Evolutionary conservation across 2,329 filamentous ascomycete genomes (phyloP).

Genomic region (Clarireedia hainanense): DNA sequence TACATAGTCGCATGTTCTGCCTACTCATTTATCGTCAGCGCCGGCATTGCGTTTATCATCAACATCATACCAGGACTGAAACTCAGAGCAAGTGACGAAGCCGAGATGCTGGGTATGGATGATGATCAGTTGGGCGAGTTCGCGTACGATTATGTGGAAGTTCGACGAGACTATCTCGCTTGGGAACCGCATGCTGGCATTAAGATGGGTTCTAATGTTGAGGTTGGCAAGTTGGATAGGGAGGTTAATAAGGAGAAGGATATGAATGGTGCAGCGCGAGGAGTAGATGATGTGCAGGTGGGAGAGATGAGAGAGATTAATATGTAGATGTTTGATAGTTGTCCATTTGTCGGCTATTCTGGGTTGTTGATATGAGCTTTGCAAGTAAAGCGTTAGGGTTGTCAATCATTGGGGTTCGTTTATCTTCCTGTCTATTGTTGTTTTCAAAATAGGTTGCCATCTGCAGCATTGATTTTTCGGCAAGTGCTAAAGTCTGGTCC

Average conservation of each 20-base stretch:
- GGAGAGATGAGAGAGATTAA: too few species aligned
- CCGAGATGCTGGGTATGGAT: slow-evolving; percentile 80
- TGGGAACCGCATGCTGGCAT: slow-evolving; percentile 56
- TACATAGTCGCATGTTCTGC: slow-evolving; percentile 59
- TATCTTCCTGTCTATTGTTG: too few species aligned
- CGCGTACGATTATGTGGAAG: slow-evolving; percentile 85
- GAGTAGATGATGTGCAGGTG: too few species aligned
- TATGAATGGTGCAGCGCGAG: too few species aligned
- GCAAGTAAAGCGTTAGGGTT: too few species aligned
- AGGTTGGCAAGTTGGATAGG: slow-evolving; percentile 44
- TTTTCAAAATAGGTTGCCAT: too few species aligned
- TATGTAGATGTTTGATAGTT: too few species aligned
- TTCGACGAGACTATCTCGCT: slow-evolving; percentile 78
- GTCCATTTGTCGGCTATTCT: too few species aligned
- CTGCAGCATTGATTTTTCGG: too few species aligned
- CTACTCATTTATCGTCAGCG: slow-evolving; percentile 71
- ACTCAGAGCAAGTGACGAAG: slow-evolving; percentile 72
- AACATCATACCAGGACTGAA: slow-evolving; percentile 70
- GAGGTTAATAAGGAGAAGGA: slow-evolving; percentile 50
- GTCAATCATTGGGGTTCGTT: too few species aligned
- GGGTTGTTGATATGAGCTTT: too few species aligned
- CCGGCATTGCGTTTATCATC: slow-evolving; percentile 65
- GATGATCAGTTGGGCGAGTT: slow-evolving; percentile 88
- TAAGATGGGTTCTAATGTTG: slow-evolving; percentile 40
- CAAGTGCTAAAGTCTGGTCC: too few species aligned